Evolutionary conservation across 805 yeast species (phyloP).

Genomic region (Candida sanyiensis): DNA sequence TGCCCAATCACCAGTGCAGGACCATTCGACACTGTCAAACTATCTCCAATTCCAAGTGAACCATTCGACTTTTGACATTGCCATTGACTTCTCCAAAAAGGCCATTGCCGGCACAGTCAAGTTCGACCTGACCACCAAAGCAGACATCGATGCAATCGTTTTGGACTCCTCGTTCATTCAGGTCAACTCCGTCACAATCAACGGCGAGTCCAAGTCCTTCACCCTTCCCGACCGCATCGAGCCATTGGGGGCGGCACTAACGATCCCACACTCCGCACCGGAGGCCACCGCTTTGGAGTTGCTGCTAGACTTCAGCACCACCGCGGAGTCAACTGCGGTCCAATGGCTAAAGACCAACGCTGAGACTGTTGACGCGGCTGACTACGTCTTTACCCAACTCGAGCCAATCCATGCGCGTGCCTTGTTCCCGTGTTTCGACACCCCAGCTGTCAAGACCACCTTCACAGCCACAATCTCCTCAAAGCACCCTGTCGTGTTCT

Average conservation of each 20-base stretch:
- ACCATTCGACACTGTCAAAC: constrained; percentile 77
- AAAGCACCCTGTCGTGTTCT: constrained; percentile 62
- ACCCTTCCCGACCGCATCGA: constrained; percentile 37
- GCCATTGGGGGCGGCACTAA: constrained; percentile 57
- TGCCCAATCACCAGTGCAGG: constrained; percentile 42
- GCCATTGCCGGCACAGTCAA: constrained; percentile 50
- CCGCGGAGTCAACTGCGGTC: constrained; percentile 71
- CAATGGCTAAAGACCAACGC: constrained; percentile 74
- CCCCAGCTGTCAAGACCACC: constrained; percentile 75
- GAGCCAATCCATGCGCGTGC: constrained; percentile 90
- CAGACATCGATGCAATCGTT: constrained; percentile 33
- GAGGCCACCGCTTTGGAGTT: constrained; percentile 24
- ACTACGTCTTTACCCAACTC: constrained; percentile 71
- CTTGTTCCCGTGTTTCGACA: constrained; percentile 84
- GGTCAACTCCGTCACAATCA: constrained; percentile 39
- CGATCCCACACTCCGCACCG: constrained; percentile 12
- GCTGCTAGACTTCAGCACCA: constrained; percentile 57
- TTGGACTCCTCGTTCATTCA: constrained; percentile 66
- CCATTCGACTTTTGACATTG: constrained; percentile 47
- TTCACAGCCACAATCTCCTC: constrained; percentile 56
- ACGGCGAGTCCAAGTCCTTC: constrained; percentile 31
- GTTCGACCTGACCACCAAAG: constrained; percentile 35
- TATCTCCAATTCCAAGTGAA: constrained; percentile 48
- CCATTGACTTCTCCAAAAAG: constrained; percentile 49
- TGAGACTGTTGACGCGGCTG: constrained; percentile 40